Base-by-base conservation (phyloP, 257 asterid species). In the Plantago ovata region DNA sequence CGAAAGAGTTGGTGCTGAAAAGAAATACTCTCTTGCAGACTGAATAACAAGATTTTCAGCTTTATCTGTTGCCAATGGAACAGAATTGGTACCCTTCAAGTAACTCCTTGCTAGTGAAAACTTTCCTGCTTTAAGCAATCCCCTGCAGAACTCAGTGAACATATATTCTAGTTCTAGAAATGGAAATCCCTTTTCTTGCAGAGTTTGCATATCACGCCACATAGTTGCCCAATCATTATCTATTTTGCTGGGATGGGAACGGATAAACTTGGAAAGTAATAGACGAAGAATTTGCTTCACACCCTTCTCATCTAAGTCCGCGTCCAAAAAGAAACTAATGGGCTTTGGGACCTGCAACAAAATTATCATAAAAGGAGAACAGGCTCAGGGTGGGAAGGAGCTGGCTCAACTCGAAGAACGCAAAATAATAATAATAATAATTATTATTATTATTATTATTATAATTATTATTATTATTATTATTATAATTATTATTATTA, bases 1-100 rank as follows among this genome's bases (percentile, higher is more conserved):
- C 61, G 94, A 61, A 65, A 93, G 97, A 75, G 94, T 89, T 59
- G 99, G 94, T 28, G 99, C 99, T 69, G 99, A 86, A 72, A 75
- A 93, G 80, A 93, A 93, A 71, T 93, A 93, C 71, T 93, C 99
- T 73, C 99, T 75, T 42, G 97, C 97, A 73, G 99, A 95, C 80
- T 86, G 96, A 76, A 93, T 84, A 68, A 93, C 97, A 67, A 93
- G 95, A 81, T 66, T 84, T 75, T 89, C 99, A 10, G 96, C 96
- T 78, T 89, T 93, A 61, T 93, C 95, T 38, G 90, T 69, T 62
- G 91, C 85, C 92, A 93, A 72, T 60, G 84, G 54, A 73, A 86
- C 84, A 47, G 95, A 78, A 72, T 82, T 84, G 64, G 90, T 76
- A 58, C 99, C 97, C 77, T 80, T 86, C 69, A 93, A 77, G 71